Percentiles rank a stretch among this genome's conserved stretches.
Evolutionary conservation across 1,139 yeast genomes (phyloP).

Genomic region (Spathaspora jeffriesii): DNA sequence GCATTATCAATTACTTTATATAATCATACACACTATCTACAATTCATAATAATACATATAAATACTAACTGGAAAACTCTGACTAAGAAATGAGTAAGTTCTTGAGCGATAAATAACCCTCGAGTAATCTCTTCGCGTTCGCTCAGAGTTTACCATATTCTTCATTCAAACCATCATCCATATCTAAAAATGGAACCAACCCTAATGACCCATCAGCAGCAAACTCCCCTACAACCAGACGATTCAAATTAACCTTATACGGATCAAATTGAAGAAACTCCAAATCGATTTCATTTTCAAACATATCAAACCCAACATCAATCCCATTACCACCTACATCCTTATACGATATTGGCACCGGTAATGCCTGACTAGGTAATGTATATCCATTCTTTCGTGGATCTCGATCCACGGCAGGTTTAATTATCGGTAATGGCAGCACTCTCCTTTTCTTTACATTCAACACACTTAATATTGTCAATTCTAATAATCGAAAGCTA

Average conservation of each 20-base stretch:
- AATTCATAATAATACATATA: too few relatives aligned
- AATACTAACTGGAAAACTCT: too few relatives aligned
- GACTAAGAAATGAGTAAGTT: too few relatives aligned
- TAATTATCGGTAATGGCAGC: constrained; percentile 23
- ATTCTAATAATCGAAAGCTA: constrained; percentile 56
- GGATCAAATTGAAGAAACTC: constrained; percentile 44
- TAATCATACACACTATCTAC: too few relatives aligned
- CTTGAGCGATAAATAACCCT: too few relatives aligned
- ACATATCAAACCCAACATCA: neutral
- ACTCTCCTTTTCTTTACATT: constrained; percentile 23
- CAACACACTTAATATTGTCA: constrained; percentile 55
- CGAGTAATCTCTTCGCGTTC: too few relatives aligned
- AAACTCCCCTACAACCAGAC: constrained; percentile 50
- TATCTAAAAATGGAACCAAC: constrained; percentile 55
- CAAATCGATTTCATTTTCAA: constrained; percentile 19
- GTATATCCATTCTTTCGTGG: constrained; percentile 11
- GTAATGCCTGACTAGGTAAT: neutral
- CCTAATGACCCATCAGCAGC: constrained; percentile 74
- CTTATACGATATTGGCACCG: neutral
- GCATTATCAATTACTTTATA: too few relatives aligned
- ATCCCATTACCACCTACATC: neutral
- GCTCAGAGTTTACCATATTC: too few relatives aligned
- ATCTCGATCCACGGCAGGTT: constrained; percentile 25
- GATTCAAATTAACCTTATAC: constrained; percentile 34
- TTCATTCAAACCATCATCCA: constrained; percentile 7